Percentiles rank a stretch among this genome's conserved stretches.
These are phyloP conservation scores for Nidula microcarpa DNA, from an alignment of 768 basidiomycete species.

Conservation along the genomic window DNA sequence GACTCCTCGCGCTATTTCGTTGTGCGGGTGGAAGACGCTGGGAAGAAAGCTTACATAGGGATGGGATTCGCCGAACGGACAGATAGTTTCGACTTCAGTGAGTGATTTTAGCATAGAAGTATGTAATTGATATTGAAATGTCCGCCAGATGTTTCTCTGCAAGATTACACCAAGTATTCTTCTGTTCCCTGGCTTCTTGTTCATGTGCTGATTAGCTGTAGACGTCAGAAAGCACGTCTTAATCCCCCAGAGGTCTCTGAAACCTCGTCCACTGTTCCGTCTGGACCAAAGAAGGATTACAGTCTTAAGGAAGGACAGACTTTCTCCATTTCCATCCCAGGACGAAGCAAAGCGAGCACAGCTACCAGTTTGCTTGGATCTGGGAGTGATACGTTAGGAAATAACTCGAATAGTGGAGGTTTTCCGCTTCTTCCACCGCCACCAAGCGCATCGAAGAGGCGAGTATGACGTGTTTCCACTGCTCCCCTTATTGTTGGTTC, in stretches of 20 bases:
- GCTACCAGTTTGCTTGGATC: constrained; percentile 34
- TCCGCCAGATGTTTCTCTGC: constrained; percentile 70
- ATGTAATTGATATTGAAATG: too few species aligned
- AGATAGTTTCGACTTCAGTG: constrained; percentile 92
- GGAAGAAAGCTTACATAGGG: constrained; percentile 88
- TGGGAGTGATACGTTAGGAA: constrained; percentile 7
- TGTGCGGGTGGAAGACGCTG: constrained; percentile 82
- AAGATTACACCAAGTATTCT: constrained; percentile 78
- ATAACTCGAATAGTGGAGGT: constrained; percentile 25
- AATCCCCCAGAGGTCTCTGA: constrained; percentile 45
- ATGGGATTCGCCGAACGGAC: constrained; percentile 89
- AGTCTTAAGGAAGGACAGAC: constrained; percentile 94
- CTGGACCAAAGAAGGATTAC: constrained; percentile 89
- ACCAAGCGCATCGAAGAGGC: constrained; percentile 57
- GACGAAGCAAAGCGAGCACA: constrained; percentile 47
- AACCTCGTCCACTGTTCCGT: constrained; percentile 66
- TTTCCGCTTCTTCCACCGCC: constrained; percentile 84
- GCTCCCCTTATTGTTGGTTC: background rate
- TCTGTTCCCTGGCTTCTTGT: constrained; percentile 1
- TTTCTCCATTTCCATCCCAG: constrained; percentile 88
- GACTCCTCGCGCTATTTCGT: constrained; percentile 97
- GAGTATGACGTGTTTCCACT: constrained; percentile 18
- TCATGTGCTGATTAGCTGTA: constrained; percentile 20
- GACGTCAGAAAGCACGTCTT: constrained; percentile 61
- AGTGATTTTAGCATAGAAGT: constrained; percentile 19